Percentiles rank a stretch among this genome's conserved stretches.
Conservation (phyloP, 495 filamentous ascomycete species). For the Aspergillus campestris region DNA sequence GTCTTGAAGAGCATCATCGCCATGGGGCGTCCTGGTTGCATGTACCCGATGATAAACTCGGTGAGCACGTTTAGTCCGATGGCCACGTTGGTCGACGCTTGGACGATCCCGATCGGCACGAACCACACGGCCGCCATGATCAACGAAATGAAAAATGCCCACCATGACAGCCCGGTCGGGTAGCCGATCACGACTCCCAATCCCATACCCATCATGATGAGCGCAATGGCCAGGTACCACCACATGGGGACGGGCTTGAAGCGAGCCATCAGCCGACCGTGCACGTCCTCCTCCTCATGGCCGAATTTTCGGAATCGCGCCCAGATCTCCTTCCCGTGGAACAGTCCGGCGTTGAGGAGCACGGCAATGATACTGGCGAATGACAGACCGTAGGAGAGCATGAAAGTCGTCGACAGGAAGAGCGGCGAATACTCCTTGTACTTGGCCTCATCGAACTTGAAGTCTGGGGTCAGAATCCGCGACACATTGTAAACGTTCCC, state of each 20-base stretch:
- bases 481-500: slow-evolving; percentile 42
- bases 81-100: slow-evolving; percentile 46
- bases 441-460: slow-evolving; percentile 44
- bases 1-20: slow-evolving; percentile 62
- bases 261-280: slow-evolving; percentile 52
- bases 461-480: slow-evolving; percentile 43
- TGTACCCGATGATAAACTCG: slow-evolving; percentile 58
- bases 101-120: slow-evolving; percentile 45
- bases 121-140: slow-evolving; percentile 43
- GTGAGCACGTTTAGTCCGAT: slow-evolving; percentile 51
- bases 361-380: slow-evolving; percentile 51
- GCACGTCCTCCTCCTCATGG: slow-evolving; percentile 57
- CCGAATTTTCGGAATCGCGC: slow-evolving; percentile 37
- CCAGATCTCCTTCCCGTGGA: slow-evolving; percentile 48
- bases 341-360: slow-evolving; percentile 46
- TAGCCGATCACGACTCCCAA: slow-evolving; percentile 46
- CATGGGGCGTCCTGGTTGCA: slow-evolving; percentile 51
- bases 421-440: slow-evolving; percentile 52
- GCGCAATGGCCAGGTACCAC: slow-evolving; percentile 50
- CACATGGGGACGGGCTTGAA: slow-evolving; percentile 53
- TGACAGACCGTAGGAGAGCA: slow-evolving; percentile 49
- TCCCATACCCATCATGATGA: slow-evolving; percentile 42
- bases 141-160: slow-evolving; percentile 45
- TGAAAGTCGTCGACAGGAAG: slow-evolving; percentile 53
- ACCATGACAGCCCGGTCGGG: slow-evolving; percentile 42